phyloP scores from a whole-genome alignment of 1,139 yeast species.

The Hemisphaericaspora subhashii region DNA sequence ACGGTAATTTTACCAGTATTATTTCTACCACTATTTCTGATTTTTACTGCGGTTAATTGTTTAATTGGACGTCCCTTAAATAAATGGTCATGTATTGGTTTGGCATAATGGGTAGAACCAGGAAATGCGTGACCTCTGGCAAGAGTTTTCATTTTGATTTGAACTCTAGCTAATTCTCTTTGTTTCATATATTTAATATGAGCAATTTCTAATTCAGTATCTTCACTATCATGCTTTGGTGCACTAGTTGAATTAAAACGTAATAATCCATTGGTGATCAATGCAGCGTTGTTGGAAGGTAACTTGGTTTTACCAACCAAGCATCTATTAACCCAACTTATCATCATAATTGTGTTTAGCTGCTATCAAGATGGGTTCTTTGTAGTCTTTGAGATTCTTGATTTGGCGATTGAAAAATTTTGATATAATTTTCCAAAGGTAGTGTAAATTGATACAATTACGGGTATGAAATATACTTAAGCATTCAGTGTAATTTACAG shows the following conservation, averaged over 20 bases:
- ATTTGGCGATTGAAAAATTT: not conserved
- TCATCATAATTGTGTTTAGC: slow-evolving; percentile 2
- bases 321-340: slow-evolving; percentile 4
- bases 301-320: slow-evolving; percentile 3
- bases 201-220: slow-evolving; percentile 77
- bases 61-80: slow-evolving; percentile 82
- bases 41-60: slow-evolving; percentile 72
- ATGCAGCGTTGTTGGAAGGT: not conserved
- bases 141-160: slow-evolving; percentile 68
- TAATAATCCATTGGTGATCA: slow-evolving; percentile 1
- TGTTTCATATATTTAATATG: slow-evolving; percentile 73
- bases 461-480: not conserved
- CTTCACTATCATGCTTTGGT: slow-evolving; percentile 22
- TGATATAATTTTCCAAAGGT: not conserved
- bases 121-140: slow-evolving; percentile 78
- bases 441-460: not conserved
- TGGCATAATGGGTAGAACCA: slow-evolving; percentile 84
- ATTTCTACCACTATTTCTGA: slow-evolving; percentile 86
- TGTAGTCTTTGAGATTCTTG: too few relatives aligned
- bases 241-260: slow-evolving; percentile 4
- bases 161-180: slow-evolving; percentile 67
- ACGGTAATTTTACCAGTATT: slow-evolving; percentile 85
- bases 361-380: not conserved
- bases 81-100: slow-evolving; percentile 84
- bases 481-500: not conserved